phyloP scores from a whole-genome alignment of 495 filamentous ascomycete genomes.

The Neurospora africana region DNA sequence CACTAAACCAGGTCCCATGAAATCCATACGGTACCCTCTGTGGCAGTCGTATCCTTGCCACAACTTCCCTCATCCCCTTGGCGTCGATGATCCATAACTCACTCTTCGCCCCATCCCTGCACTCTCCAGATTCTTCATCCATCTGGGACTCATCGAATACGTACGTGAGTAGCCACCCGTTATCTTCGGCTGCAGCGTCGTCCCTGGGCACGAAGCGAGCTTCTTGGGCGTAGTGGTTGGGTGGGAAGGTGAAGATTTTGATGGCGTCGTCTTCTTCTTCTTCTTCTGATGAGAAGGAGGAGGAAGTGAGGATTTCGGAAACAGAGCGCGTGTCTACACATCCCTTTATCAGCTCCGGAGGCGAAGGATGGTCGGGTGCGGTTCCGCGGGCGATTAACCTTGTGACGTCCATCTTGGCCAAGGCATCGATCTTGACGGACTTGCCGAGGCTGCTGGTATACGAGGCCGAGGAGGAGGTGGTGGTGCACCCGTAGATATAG shows the following conservation, averaged over 20 bases:
- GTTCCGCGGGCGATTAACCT: constrained; percentile 37
- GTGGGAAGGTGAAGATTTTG: constrained; percentile 45
- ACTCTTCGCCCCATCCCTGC: constrained; percentile 28
- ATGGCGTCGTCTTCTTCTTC: constrained; percentile 41
- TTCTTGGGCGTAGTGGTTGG: constrained; percentile 52
- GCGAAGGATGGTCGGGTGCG: constrained; percentile 3
- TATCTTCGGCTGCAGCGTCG: constrained; percentile 34
- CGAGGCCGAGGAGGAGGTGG: constrained; percentile 19
- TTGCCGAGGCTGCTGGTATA: constrained; percentile 44
- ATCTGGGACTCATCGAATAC: constrained; percentile 48
- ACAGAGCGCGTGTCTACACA: constrained; percentile 4
- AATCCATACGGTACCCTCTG: constrained; percentile 58
- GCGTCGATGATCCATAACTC: constrained; percentile 62
- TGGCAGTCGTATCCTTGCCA: constrained; percentile 44
- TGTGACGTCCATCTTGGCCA: constrained; percentile 46
- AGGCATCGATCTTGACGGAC: constrained; percentile 49
- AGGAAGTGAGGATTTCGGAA: constrained; percentile 23
- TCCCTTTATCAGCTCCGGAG: constrained; percentile 3
- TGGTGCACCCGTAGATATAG: constrained; percentile 47
- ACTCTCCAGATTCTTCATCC: constrained; percentile 28
- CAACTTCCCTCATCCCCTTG: constrained; percentile 42
- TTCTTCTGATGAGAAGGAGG: constrained; percentile 4
- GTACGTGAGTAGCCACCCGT: constrained; percentile 51
- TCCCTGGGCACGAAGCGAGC: constrained; percentile 47
- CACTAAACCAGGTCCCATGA: constrained; percentile 55